Conservation (phyloP, 176 grass and related monocot genomes). For the Cenchrus americanus region DNA sequence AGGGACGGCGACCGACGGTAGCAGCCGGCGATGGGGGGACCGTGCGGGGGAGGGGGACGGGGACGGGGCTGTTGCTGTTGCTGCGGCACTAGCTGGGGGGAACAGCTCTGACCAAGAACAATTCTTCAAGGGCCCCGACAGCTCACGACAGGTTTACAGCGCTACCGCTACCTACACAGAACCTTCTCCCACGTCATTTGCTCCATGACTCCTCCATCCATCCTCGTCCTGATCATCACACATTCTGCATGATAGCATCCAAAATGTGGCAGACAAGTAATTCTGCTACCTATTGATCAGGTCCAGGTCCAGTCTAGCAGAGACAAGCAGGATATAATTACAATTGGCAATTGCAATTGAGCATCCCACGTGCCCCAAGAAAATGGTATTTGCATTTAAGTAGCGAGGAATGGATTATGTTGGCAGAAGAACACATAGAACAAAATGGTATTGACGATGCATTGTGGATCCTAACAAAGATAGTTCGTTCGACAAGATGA, state of each 20-base stretch:
- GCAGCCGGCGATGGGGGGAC: background rate
- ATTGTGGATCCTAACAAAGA: background rate
- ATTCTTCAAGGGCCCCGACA: conserved; percentile 7
- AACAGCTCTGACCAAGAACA: conserved; percentile 15
- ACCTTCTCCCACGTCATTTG: conserved; percentile 12
- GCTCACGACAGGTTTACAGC: conserved; percentile 29
- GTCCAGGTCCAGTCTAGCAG: background rate
- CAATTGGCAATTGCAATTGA: background rate
- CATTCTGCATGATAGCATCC: background rate
- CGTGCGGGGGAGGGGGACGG: background rate
- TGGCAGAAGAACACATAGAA: background rate
- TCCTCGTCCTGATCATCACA: background rate
- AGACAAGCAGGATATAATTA: background rate
- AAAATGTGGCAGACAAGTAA: background rate
- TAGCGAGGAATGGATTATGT: background rate
- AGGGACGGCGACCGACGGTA: background rate
- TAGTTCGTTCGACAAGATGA: background rate
- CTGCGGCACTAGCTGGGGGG: conserved; percentile 20
- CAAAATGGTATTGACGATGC: too few relatives aligned
- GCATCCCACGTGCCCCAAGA: background rate
- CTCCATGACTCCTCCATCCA: background rate
- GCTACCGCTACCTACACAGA: background rate
- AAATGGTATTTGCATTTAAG: background rate
- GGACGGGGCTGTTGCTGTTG: conserved; percentile 23
- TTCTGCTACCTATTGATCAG: background rate